Base-by-base conservation (phyloP, 2,329 filamentous ascomycete species). In the Mycosphaerella arachidis region DNA sequence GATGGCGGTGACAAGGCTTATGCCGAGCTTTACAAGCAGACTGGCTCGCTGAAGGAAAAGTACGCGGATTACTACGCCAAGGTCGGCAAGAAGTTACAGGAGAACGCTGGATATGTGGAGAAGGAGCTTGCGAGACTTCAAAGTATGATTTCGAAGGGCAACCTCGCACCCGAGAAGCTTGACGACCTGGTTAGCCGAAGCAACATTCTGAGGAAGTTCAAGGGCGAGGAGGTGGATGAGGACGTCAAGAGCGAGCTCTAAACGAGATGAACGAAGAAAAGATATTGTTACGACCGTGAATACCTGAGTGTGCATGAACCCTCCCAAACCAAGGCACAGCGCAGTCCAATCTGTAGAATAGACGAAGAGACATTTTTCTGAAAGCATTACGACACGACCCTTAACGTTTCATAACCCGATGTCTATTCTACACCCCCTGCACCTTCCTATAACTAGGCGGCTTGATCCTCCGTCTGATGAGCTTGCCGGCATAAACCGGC, bases 401-500 rank as follows among this genome's bases (percentile, higher is more conserved):
- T 35, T 24, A 24, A 24, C 24, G 24, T 24, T 24, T 24, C 31
- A 35, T 35, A 12, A 12, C 31, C 7, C 31, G 1, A 35, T 35
- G 31, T 12, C 7, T 35, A 35, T 12, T 43, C 16, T 43, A 43
- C 13, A 58, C n/a, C 71, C 73, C 55, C 71, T 69, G 50, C 16
- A 99, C 92, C 79, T 99, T 99, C 70, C 94, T 84, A 78, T 97
- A 97, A 71, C 90, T 96, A 20, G 92, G 92, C 63, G 94, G 94
- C 77, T 89, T 92, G 81, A 96, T 87, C 62, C 86, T 91, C 71
- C 91, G 83, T 69, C 89, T 83, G 66, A 97, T 89, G 62, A 95
- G 75, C 79, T 97, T 97, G 20, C 84, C 91, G 55, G 86, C 88
- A 77, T 93, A 97, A 1, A 93, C 90, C 18, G 94, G 94, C 52